phyloP scores from a whole-genome alignment of 306 rosid species.

The Pterocarpus macrocarpus region DNA sequence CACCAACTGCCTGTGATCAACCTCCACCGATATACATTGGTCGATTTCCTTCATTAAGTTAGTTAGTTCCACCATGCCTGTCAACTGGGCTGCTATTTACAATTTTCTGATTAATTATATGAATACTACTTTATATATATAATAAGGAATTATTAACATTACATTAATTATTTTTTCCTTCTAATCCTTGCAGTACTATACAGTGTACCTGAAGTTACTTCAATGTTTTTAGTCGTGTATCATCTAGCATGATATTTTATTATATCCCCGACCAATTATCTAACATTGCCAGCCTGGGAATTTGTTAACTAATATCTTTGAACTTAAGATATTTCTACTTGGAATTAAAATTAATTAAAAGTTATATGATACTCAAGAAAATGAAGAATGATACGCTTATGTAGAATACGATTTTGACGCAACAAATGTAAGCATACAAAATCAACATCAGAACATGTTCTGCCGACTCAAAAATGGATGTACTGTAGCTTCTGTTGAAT shows the following conservation, averaged over 20 bases:
- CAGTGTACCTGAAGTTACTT: not conserved
- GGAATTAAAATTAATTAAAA: not conserved
- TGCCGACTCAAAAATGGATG: too few relatives aligned
- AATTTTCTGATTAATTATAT: constrained; percentile 7
- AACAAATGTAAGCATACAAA: too few relatives aligned
- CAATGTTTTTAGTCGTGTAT: not conserved
- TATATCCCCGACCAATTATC: not conserved
- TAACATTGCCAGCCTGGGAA: not conserved
- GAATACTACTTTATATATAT: not conserved
- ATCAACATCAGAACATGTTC: too few relatives aligned
- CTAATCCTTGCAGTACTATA: not conserved
- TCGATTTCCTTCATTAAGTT: constrained; percentile 6
- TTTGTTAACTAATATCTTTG: not conserved
- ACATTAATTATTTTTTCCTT: not conserved
- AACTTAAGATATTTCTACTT: not conserved
- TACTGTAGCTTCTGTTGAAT: too few relatives aligned
- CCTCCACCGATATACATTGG: not conserved
- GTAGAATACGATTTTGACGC: too few relatives aligned
- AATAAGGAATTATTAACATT: too few relatives aligned
- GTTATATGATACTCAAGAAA: too few relatives aligned
- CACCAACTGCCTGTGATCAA: not conserved
- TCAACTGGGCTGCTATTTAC: constrained; percentile 21
- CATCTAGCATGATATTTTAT: too few relatives aligned
- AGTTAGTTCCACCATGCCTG: not conserved
- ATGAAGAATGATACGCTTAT: too few relatives aligned